These are phyloP conservation scores for maize (Zea mays) DNA, from an alignment of 176 grass and related monocot genomes.

Conservation along the genomic window Zm-B73-REFERENCE-NAM-5.0 NC_050104.1:159909501-159910000, in stretches of 20 bases:
- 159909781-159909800: slow-evolving; percentile 91
- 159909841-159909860: slow-evolving; percentile 73
- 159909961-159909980: slow-evolving; percentile 98
- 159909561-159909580: too few species aligned
- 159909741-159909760: slow-evolving; percentile 71
- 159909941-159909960: slow-evolving; percentile 91
- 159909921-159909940: slow-evolving; percentile 86
- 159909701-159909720: slow-evolving; percentile 92
- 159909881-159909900: slow-evolving; percentile 47
- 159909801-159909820: slow-evolving; percentile 67
- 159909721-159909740: slow-evolving; percentile 94
- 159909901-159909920: slow-evolving; percentile 69
- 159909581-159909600: slow-evolving; percentile 64
- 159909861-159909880: slow-evolving; percentile 77
- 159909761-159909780: slow-evolving; percentile 90
- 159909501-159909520: slow-evolving; percentile 61
- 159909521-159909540: slow-evolving; percentile 62
- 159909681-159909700: slow-evolving; percentile 77
- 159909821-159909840: slow-evolving; percentile 79
- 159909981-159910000: slow-evolving; percentile 71
- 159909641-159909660: slow-evolving; percentile 53
- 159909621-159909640: slow-evolving; percentile 48
- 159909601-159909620: slow-evolving; percentile 42
- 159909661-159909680: slow-evolving; percentile 32
- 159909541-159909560: slow-evolving; percentile 44